Conservation (phyloP, 2,329 filamentous ascomycete genomes). For the Fusarium torreyae region DNA sequence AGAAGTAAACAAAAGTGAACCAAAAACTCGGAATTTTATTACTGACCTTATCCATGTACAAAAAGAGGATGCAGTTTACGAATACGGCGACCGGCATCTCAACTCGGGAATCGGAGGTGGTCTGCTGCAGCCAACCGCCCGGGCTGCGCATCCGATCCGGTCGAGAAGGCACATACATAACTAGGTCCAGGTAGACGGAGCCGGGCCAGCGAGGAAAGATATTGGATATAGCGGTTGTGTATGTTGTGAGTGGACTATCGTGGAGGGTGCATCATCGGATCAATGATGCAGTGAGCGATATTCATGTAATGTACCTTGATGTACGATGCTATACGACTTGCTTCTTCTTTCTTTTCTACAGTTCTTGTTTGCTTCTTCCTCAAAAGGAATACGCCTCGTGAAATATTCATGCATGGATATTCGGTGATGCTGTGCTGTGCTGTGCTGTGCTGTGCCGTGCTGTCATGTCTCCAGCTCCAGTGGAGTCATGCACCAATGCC, state of each 20-base stretch:
- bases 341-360: not conserved
- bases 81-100: slow-evolving; percentile 43
- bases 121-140: slow-evolving; percentile 27
- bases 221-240: not conserved
- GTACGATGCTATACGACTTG: not conserved
- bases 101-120: slow-evolving; percentile 30
- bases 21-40: not conserved
- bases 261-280: not conserved
- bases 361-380: too few relatives aligned
- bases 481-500: not conserved
- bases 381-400: too few relatives aligned
- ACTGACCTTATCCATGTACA: not conserved
- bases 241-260: too few relatives aligned
- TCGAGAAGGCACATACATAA: slow-evolving; percentile 8
- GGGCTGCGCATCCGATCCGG: slow-evolving; percentile 23
- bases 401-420: too few relatives aligned
- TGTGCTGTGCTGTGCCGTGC: too few relatives aligned
- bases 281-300: not conserved
- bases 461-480: slow-evolving; percentile 1
- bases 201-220: slow-evolving; percentile 9
- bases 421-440: too few relatives aligned
- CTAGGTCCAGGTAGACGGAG: slow-evolving; percentile 8
- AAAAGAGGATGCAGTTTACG: slow-evolving; percentile 23
- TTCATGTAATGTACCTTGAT: too few relatives aligned
- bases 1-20: not conserved